phyloP scores from a whole-genome alignment of 345 rosid species.

The Kandelia obovata region DNA sequence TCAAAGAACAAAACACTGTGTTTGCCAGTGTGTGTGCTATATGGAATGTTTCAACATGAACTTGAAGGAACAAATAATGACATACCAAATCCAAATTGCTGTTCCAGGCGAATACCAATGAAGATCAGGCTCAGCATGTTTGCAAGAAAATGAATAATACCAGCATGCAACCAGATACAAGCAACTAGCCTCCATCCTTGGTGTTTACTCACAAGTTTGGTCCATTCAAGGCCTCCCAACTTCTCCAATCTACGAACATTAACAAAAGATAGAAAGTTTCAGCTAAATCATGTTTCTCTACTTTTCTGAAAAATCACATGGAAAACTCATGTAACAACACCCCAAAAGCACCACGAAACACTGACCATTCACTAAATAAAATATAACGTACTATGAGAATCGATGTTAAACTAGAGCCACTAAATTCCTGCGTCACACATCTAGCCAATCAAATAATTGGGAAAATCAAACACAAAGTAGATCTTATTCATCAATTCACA shows the following conservation, averaged over 20 bases:
- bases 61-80: not conserved
- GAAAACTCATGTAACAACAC: not conserved
- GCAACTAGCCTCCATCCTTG: conserved; percentile 31
- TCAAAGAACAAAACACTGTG: too few relatives aligned
- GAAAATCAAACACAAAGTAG: not conserved
- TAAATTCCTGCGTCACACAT: not conserved
- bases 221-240: conserved; percentile 26
- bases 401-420: not conserved
- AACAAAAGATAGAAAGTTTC: not conserved
- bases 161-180: conserved; percentile 32
- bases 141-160: conserved; percentile 27
- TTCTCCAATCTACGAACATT: conserved; percentile 17
- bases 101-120: conserved; percentile 29
- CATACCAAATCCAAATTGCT: conserved; percentile 31
- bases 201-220: conserved; percentile 14
- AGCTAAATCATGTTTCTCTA: not conserved
- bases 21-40: too few relatives aligned
- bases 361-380: not conserved
- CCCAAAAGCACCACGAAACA: not conserved
- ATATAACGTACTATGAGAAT: not conserved
- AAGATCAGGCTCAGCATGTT: conserved; percentile 29
- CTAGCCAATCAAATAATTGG: not conserved
- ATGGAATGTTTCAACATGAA: not conserved
- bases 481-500: not conserved
- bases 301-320: too few relatives aligned